Percentiles rank a stretch among this genome's conserved stretches.
Evolutionary conservation across 2,329 filamentous ascomycete genomes (phyloP).

Genomic region (Monilinia vaccinii-corymbosi): DNA sequence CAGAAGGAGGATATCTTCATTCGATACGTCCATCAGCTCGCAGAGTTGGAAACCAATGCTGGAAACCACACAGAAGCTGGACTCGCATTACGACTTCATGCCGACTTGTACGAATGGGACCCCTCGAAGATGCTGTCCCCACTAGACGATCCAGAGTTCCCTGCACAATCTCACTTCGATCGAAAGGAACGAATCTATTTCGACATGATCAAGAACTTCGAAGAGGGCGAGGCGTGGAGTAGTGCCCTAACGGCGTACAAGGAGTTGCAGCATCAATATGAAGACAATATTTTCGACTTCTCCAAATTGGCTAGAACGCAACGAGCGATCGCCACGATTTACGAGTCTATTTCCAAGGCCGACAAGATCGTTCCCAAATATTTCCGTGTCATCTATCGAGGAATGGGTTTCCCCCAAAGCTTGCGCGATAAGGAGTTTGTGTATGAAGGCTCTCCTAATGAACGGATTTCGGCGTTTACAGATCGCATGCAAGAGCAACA

Average conservation of each 20-base stretch:
- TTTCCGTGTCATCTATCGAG: constrained; percentile 84
- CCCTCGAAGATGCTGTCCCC: constrained; percentile 56
- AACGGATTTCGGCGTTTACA: constrained; percentile 72
- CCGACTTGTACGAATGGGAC: constrained; percentile 90
- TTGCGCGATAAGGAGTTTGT: constrained; percentile 87
- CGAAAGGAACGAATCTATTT: constrained; percentile 90
- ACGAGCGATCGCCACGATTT: constrained; percentile 83
- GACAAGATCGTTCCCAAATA: constrained; percentile 73
- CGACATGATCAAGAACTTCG: constrained; percentile 88
- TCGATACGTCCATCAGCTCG: constrained; percentile 88
- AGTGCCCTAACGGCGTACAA: constrained; percentile 81
- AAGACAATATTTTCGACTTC: constrained; percentile 83
- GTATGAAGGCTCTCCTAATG: constrained; percentile 71
- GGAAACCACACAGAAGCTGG: constrained; percentile 82
- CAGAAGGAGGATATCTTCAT: constrained; percentile 96
- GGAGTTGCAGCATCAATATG: constrained; percentile 86
- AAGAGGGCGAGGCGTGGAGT: constrained; percentile 90
- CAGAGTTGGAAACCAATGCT: constrained; percentile 63
- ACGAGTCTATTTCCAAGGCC: constrained; percentile 78
- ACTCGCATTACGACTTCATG: constrained; percentile 79
- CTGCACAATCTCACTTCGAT: constrained; percentile 79
- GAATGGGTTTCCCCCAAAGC: constrained; percentile 73
- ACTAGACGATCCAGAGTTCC: constrained; percentile 66
- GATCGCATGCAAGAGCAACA: constrained; percentile 90
- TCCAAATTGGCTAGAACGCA: constrained; percentile 82